Percentiles rank a stretch among this genome's conserved stretches.
Conservation (phyloP, 2,329 filamentous ascomycete genomes). For the Xylariaceae sp. region DNA sequence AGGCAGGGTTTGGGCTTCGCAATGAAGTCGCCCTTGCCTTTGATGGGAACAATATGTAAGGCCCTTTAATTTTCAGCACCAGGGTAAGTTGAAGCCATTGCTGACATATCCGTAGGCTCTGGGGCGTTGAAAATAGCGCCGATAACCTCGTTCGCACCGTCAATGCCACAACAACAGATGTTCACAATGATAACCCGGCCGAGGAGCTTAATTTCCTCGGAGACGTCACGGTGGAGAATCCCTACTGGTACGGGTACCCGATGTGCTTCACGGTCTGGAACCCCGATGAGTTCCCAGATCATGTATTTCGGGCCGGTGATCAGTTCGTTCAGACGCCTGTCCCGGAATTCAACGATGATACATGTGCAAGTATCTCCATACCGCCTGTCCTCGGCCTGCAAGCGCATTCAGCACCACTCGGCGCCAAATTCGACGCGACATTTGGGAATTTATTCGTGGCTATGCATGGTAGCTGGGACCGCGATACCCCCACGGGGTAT, state of each 20-base stretch:
- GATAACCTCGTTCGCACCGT: conserved; percentile 51
- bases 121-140: conserved; percentile 57
- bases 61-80: neutral
- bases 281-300: conserved; percentile 34
- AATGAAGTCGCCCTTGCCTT: conserved; percentile 52
- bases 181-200: conserved; percentile 57
- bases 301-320: conserved; percentile 29
- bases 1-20: conserved; percentile 51
- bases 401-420: conserved; percentile 58
- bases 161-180: conserved; percentile 35
- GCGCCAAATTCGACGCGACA: conserved; percentile 55
- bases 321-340: conserved; percentile 31
- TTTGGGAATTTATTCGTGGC: conserved; percentile 53
- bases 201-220: conserved; percentile 63
- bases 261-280: conserved; percentile 37
- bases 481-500: conserved; percentile 33
- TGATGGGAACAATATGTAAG: conserved; percentile 42
- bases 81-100: too few relatives aligned
- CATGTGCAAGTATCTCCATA: conserved; percentile 20
- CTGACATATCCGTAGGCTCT: conserved; percentile 27
- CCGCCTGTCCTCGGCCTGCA: conserved; percentile 44
- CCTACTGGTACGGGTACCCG: conserved; percentile 57
- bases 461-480: conserved; percentile 55
- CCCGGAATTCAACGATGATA: conserved; percentile 25
- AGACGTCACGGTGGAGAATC: conserved; percentile 44